These are phyloP conservation scores for Hypoxylon intermedium DNA, from an alignment of 495 filamentous ascomycete genomes.

Conservation along the genomic window DNA sequence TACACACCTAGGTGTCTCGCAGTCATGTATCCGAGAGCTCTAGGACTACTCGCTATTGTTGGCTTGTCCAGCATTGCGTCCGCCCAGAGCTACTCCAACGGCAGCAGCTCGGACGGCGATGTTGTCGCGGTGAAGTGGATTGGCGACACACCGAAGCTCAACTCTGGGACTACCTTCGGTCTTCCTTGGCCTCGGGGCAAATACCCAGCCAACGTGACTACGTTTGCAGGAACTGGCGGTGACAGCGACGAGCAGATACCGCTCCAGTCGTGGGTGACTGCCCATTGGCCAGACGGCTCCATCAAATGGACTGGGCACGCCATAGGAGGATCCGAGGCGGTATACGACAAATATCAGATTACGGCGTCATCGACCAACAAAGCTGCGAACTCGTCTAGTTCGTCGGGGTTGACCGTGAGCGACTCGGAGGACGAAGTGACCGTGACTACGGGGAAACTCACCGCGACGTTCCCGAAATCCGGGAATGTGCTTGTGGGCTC, in stretches of 20 bases:
- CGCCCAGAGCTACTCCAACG: slow-evolving; percentile 14
- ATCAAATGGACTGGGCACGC: slow-evolving; percentile 59
- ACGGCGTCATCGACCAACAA: slow-evolving; percentile 13
- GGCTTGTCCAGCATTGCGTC: slow-evolving; percentile 11
- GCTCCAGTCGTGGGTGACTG: slow-evolving; percentile 53
- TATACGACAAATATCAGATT: slow-evolving; percentile 36
- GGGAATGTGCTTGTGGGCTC: slow-evolving; percentile 44
- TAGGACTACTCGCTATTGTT: slow-evolving; percentile 1
- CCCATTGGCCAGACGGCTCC: slow-evolving; percentile 55
- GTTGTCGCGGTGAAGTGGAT: slow-evolving; percentile 47
- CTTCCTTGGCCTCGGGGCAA: slow-evolving; percentile 54
- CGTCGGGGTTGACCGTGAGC: slow-evolving; percentile 9
- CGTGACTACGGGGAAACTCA: slow-evolving; percentile 50
- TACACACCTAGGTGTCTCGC: neutral
- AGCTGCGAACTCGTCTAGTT: slow-evolving; percentile 2
- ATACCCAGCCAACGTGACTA: slow-evolving; percentile 40
- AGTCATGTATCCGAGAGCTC: slow-evolving; percentile 4
- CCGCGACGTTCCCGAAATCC: slow-evolving; percentile 45
- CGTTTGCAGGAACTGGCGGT: slow-evolving; percentile 39
- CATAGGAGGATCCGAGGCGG: slow-evolving; percentile 36
- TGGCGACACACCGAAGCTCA: slow-evolving; percentile 43
- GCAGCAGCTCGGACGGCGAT: slow-evolving; percentile 21
- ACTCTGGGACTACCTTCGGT: slow-evolving; percentile 50
- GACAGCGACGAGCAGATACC: slow-evolving; percentile 34
- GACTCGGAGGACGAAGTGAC: slow-evolving; percentile 24